Conservation (phyloP, 257 asterid genomes). For the Fraxinus excelsior region DNA sequence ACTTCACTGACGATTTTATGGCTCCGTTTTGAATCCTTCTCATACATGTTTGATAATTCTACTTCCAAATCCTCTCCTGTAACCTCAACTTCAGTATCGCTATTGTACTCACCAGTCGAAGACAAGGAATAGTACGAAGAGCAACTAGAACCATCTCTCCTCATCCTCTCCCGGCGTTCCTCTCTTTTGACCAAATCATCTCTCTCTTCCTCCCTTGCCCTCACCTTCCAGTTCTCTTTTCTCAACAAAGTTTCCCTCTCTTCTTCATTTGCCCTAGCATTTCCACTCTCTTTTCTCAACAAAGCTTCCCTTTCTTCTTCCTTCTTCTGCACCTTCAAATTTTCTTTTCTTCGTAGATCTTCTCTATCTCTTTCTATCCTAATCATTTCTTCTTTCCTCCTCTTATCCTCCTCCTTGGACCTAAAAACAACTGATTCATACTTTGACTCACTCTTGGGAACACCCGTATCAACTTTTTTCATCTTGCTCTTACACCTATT, state of each 20-base stretch:
- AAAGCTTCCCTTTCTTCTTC: conserved; percentile 19
- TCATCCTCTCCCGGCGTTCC: conserved; percentile 46
- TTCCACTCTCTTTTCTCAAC: conserved; percentile 15
- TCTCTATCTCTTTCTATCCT: conserved; percentile 21
- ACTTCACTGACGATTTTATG: conserved; percentile 36
- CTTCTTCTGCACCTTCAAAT: not conserved
- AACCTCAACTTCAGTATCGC: conserved; percentile 52
- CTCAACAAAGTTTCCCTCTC: conserved; percentile 14
- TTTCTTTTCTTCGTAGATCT: conserved; percentile 11
- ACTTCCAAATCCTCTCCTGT: conserved; percentile 40
- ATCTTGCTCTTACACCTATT: conserved; percentile 39
- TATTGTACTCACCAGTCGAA: conserved; percentile 58
- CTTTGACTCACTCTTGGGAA: conserved; percentile 36
- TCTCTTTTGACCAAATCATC: conserved; percentile 35
- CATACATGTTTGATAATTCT: conserved; percentile 33
- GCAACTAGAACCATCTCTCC: conserved; percentile 73
- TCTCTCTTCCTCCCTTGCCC: conserved; percentile 29
- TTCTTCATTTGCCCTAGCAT: conserved; percentile 17
- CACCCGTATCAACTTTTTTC: conserved; percentile 42
- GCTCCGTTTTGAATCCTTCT: conserved; percentile 37
- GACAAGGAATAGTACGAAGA: conserved; percentile 77
- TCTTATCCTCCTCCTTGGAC: conserved; percentile 40
- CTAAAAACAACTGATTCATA: conserved; percentile 28
- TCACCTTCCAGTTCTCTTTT: conserved; percentile 4
- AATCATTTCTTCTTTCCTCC: conserved; percentile 38